Base-by-base conservation (phyloP, 78 protist species). In the Guillardia theta region DNA sequence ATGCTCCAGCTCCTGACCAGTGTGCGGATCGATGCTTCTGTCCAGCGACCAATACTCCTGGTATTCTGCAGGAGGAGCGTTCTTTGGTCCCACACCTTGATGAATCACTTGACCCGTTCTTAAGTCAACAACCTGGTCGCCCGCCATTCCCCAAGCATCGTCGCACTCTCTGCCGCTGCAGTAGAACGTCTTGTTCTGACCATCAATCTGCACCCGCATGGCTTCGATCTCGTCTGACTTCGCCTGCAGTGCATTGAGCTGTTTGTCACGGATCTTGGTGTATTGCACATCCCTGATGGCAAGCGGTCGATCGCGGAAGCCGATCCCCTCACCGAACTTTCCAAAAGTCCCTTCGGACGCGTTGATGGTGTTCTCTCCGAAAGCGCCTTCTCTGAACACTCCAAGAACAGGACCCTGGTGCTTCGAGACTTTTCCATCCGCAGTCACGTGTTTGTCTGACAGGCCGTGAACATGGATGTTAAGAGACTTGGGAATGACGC, bases 81-180 rank as follows among this genome's bases (percentile, higher is more conserved):
- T 43, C 45, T 33, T 33, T 12, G 83, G 83, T 12, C 83, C 83
- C 1, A 70, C 83, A 53, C 62, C 62, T 18, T 53, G 46, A 24
- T 70, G 36, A 36, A 70, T 70, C 36, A 70, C 83, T 6, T 70
- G 46, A 15, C 83, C 83, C 9, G 83, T 70, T 1, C 83, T 36
- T 24, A 70, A 43, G 6, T 70, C 83, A 12, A 70, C 83, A 3
- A 70, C 83, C 83, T 70, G 83, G 83, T 70, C 83, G 21, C 70
- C 70, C 3, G 70, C 70, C 46, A 22, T 36, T 4, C 83, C 83
- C 83, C 83, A 70, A 3, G n/a, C 15, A 43, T 70, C 83, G 83
- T 70, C 83, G 83, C 83, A 70, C 46, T 70, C 83, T 18, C 36
- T 70, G 83, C 83, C 83, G 41, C 83, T 70, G 83, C 83, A 70